Conservation (phyloP, 192 early-diverging fungal genomes). For the Rhizophagus sp. region DNA sequence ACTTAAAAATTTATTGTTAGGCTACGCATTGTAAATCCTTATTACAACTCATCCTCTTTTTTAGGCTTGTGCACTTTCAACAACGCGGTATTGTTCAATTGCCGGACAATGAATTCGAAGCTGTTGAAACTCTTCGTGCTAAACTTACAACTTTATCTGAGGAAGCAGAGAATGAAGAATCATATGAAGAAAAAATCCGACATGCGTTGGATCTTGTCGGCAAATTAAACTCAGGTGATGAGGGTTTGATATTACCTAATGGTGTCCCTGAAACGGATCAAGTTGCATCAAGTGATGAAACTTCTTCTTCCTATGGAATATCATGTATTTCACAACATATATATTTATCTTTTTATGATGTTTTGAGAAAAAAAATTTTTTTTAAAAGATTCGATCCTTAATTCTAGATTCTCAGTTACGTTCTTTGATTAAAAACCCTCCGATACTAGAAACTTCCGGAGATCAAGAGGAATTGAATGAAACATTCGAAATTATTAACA, state of each 20-base stretch:
- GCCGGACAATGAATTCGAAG: conserved; percentile 3
- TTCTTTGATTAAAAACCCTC: conserved; percentile 5
- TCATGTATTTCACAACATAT: not conserved
- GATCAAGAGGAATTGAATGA: not conserved
- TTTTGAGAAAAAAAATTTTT: not conserved
- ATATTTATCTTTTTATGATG: too few species aligned
- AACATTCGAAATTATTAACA: not conserved
- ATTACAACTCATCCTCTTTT: conserved; percentile 16
- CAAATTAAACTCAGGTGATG: conserved; percentile 19
- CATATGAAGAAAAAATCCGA: not conserved
- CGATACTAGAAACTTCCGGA: conserved; percentile 18
- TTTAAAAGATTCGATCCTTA: not conserved
- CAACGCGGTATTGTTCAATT: not conserved
- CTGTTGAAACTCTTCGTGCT: conserved; percentile 1
- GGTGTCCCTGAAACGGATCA: not conserved
- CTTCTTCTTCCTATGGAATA: not conserved
- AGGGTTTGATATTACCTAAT: not conserved
- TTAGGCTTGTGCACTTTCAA: conserved; percentile 15
- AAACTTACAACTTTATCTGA: not conserved
- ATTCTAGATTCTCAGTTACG: conserved; percentile 21
- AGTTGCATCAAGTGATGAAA: not conserved
- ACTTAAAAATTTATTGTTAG: not conserved
- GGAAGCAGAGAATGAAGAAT: conserved; percentile 1
- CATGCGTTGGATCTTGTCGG: not conserved
- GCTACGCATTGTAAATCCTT: not conserved